Base-by-base conservation (phyloP, 1,284 basidiomycete genomes). In the Ceratobasidium sp. region DNA sequence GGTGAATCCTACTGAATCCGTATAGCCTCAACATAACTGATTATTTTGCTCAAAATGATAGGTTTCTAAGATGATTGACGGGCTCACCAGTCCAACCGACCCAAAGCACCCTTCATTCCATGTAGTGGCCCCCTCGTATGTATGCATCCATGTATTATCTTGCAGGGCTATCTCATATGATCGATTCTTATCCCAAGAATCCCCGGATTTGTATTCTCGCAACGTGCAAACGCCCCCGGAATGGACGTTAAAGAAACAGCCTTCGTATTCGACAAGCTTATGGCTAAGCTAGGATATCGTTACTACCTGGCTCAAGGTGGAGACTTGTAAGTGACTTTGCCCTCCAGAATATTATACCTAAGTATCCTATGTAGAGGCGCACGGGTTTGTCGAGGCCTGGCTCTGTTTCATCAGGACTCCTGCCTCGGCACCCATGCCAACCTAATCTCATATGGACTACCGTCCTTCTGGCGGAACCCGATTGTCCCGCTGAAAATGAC, bases 301-400 rank as follows among this genome's bases (percentile, higher is more conserved):
- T 54, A 78, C 52, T 80, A 79, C 43, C 66, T 80, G 2, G 78
- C 79, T 0, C 79, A 80, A 46, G 79, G 79, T n/a, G 79, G 79
- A 17, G 79, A 79, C 51, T 80, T 77, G 79, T 79, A 51, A 32
- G 32, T 40, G 37, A 9, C 9, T 76, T 13, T 37, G 37, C n/a
- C 25, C 13, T 52, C 25, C n/a, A 8, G 19, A 6, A 19, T 32
- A 44, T 3, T 22, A 54, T 11, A 32, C 77, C 11, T 15, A 32
- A 52, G 32, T n/a, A n/a, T 22, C 19, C 40, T 25, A 70, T 37
- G 19, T 32, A 80, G 79, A 73, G 78, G 79, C 0, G 77, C 67
- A 9, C 19, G 78, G n/a, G 61, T 80, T 19, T 76, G 78, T 43
- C 77, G 77, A 13, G 75, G 64, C 19, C 69, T 80, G 8, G 79